Percentiles rank a stretch among this genome's conserved stretches.
Evolutionary conservation across 768 basidiomycete genomes (phyloP).

Genomic region (Lentinula raphanica): DNA sequence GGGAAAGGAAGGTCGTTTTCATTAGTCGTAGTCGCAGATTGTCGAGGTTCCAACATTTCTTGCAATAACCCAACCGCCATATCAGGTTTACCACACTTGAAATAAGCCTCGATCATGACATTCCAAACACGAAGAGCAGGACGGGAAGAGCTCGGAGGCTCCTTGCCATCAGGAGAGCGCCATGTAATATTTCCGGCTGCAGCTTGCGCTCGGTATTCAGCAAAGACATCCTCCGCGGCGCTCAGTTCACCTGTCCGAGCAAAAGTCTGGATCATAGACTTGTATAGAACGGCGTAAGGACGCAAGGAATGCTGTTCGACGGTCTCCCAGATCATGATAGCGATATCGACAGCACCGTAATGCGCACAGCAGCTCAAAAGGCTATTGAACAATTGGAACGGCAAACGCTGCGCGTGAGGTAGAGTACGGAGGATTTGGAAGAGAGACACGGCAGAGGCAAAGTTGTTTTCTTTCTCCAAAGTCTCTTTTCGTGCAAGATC

Average conservation of each 20-base stretch:
- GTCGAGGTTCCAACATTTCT: constrained; percentile 55
- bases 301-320: constrained; percentile 40
- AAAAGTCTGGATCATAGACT: constrained; percentile 55
- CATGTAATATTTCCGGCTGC: constrained; percentile 32
- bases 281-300: constrained; percentile 38
- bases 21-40: constrained; percentile 5
- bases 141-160: constrained; percentile 16
- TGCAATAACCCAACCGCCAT: constrained; percentile 64
- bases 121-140: constrained; percentile 59
- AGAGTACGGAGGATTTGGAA: constrained; percentile 56
- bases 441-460: constrained; percentile 63
- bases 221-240: constrained; percentile 54
- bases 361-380: constrained; percentile 61
- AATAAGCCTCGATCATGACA: constrained; percentile 71
- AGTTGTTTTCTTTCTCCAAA: constrained; percentile 63
- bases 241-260: constrained; percentile 43
- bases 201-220: constrained; percentile 46
- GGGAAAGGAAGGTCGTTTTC: constrained; percentile 38
- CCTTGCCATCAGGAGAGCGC: constrained; percentile 8
- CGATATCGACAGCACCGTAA: constrained; percentile 52
- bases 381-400: constrained; percentile 36
- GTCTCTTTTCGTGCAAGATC: constrained; percentile 29
- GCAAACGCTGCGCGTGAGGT: constrained; percentile 25
- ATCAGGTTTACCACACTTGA: constrained; percentile 56
- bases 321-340: constrained; percentile 60